Evolutionary conservation across 1,284 basidiomycete genomes (phyloP).

Genomic region (Apiotrichum veenhuisii): DNA sequence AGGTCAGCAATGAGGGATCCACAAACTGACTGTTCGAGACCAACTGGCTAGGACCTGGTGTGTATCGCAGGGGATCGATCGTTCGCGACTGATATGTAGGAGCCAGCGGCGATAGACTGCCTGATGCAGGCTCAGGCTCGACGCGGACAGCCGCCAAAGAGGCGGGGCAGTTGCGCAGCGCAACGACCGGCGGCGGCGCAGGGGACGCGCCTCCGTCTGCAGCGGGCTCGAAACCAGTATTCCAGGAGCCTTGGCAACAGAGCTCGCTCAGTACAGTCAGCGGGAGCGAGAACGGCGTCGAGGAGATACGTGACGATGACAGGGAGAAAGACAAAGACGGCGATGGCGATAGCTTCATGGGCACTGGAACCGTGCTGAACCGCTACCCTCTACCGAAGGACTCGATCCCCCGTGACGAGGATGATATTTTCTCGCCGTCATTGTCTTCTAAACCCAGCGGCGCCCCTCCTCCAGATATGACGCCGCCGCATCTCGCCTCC

Average conservation of each 20-base stretch:
- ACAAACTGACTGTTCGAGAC: not conserved
- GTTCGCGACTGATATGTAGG: not conserved
- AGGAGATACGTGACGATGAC: not conserved
- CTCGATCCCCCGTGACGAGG: not conserved
- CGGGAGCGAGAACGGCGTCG: not conserved
- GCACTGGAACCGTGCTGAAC: not conserved
- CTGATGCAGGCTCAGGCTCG: too few species aligned
- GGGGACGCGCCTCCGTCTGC: not conserved
- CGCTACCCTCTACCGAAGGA: not conserved
- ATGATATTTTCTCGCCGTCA: not conserved
- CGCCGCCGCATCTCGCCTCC: not conserved
- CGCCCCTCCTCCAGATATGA: not conserved
- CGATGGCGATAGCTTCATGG: not conserved
- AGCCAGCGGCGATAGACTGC: not conserved
- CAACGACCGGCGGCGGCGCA: not conserved
- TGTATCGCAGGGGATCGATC: too few species aligned
- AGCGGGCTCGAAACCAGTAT: not conserved
- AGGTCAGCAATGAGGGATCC: not conserved
- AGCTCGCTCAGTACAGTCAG: not conserved
- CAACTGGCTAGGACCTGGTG: not conserved
- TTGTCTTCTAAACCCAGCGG: too few species aligned
- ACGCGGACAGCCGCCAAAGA: not conserved
- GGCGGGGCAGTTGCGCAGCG: not conserved
- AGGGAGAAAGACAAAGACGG: not conserved
- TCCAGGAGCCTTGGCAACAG: too few species aligned